Evolutionary conservation across 805 yeast genomes (phyloP), one percentile per base, ranked within the genome.

Genomic region (Teunomyces tritomae): DNA sequence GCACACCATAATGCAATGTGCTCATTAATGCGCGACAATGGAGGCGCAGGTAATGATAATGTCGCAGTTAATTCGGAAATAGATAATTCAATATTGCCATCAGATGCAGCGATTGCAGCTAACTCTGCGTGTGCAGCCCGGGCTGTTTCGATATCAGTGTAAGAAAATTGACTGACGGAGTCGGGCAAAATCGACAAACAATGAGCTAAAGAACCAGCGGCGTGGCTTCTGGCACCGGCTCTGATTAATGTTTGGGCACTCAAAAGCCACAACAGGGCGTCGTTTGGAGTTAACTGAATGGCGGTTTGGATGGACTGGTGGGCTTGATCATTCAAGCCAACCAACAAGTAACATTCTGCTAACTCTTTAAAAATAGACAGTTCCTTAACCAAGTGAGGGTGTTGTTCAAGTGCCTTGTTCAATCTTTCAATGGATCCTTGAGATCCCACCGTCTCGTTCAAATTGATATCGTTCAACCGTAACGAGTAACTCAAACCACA

Each of bases 121-220:
- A 82, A 63, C 54, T 80, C 83, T 3, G 79, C 74, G 62, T 80
- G 84, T 2, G 78, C 76, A 11, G 75, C 68, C 46, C 83, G 66
- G 0, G 80, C 77, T 1, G 77, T 67, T 45, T 76, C 77, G n/a
- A 77, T 59, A 40, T 74, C 79, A 4, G 59, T 58, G 1, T 56
- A 35, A 5, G 62, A 48, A 43, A 68, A 56, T 39, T 65, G 58
- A 42, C 52, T 57, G 7, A 68, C 54, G 14, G 57, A 50, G 13
- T 61, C 64, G 2, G 79, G 78, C 39, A 77, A 58, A 34, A 73
- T 62, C 16, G 69, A 63, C 28, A 80, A 60, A 35, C 80, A 67
- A 40, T 72, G 74, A 16, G 71, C 71, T 43, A 81, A 67, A 3
- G 80, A 67, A 16, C 74, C 73, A 3, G 76, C 69, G 0, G 85